Base-by-base conservation (phyloP, 2,329 filamentous ascomycete species). In the Dactylellina sp. region DNA sequence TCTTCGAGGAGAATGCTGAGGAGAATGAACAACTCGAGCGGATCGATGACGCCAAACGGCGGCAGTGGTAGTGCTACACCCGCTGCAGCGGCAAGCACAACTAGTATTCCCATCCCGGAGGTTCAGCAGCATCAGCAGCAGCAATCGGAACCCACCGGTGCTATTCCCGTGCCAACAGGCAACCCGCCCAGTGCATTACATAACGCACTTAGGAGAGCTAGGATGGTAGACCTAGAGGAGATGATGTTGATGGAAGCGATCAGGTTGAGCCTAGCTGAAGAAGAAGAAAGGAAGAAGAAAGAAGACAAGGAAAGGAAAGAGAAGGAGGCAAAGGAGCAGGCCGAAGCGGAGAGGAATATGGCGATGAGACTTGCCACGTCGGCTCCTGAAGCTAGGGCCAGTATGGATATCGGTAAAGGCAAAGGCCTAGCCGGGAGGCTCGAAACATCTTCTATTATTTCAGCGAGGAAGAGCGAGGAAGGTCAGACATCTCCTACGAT, bases 221-320 rank as follows among this genome's bases (percentile, higher is more conserved):
- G 92, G 28, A 88, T 96, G 79, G 92, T 96, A 20, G 93, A 98
- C 77, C 85, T 98, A 0, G 95, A 99, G 80, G 94, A 97, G 53
- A 91, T 99, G 84, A 99, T 99, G 95, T 93, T 98, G 84, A 92
- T 95, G 85, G 95, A 99, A 81, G 95, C 95, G 0, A 96, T 99
- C 52, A 86, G 95, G 40, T 81, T 97, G 28, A 97, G 93, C 52
- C 84, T 99, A n/a, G 93, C 91, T 0, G 89, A 92, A 0, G 95
- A 99, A 80, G 94, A 98, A 79, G 94, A 98, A 44, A 87, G 94
- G n/a, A 91, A 92, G 77, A 89, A 87, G 50, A 95, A 92, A 79
- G 89, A 91, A 53, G 91, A 95, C 56, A 94, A 93, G 80, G 91
- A 92, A 70, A 90, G 94, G 71, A 89, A 90, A 0, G 97, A 96